Base-by-base conservation (phyloP, 139 green algal genomes). In the Volvox africanus region DNA sequence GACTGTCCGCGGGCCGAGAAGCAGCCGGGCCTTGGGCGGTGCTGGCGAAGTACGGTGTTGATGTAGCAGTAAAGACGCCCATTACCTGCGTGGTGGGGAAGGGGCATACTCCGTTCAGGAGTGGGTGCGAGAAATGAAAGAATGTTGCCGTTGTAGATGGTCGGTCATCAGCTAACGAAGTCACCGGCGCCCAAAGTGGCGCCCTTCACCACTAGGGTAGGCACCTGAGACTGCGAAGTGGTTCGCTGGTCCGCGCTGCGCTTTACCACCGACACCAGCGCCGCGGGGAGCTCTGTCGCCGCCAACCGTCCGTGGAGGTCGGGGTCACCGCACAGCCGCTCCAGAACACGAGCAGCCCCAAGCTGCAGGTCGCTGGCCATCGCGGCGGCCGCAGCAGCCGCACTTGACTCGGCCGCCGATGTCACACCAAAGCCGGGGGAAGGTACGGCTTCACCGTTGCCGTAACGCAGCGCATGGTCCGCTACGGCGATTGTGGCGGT, bases 231-330 rank as follows among this genome's bases (percentile, higher is more conserved):
- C 44, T 55, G 44, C 44, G 44, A 55, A 5, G 44, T 55, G 44
- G 5, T 55, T 55, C 14, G 30, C 82, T 19, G 36, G 28, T 79
- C 65, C 62, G 82, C 82, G 22, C 26, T 35, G 21, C 65, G 62
- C 30, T 35, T 33, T 19, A 88, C 62, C 32, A 88, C 21, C 62
- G 82, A 30, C 82, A 88, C 62, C 82, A 88, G 82, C 62, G 82
- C 82, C 62, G 82, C 82, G 33, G 82, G 82, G 62, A 88, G 82
- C 82, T 88, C 82, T 26, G 82, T 88, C 12, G 82, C 82, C 32
- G 82, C 82, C 82, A 88, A 67, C 19, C 82, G 62, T 33, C 82
- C 82, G 33, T 88, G 82, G 21, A 88, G 82, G 82, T 88, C 82
- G 32, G 82, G 82, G 82, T 88, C 62, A 20, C 61, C 32, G 62